These are phyloP conservation scores for Chaetomium strumarium DNA, from an alignment of 2,329 filamentous ascomycete genomes.

Conservation along the genomic window DNA sequence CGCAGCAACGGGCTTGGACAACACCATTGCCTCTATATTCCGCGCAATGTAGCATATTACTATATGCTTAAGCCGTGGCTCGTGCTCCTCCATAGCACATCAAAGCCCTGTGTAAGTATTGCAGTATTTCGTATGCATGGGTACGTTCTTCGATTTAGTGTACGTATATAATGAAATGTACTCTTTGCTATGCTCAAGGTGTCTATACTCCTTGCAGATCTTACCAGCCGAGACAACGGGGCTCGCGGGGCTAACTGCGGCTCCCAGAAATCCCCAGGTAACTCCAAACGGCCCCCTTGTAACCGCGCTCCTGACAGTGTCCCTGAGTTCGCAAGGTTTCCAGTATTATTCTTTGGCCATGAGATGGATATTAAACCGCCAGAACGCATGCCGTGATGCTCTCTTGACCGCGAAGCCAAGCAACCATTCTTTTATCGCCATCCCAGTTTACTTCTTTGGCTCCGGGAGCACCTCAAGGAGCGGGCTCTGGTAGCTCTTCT, in stretches of 20 bases:
- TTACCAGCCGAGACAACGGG: neutral
- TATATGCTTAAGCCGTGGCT: too few relatives aligned
- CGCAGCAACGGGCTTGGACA: too few relatives aligned
- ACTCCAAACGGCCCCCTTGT: slow-evolving; percentile 5
- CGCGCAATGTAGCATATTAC: too few relatives aligned
- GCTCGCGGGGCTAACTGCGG: slow-evolving; percentile 2
- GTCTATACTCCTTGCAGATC: too few relatives aligned
- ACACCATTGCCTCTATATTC: too few relatives aligned
- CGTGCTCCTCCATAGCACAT: too few relatives aligned
- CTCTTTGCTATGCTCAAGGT: too few relatives aligned
- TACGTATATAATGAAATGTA: too few relatives aligned
- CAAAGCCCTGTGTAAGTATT: too few relatives aligned
- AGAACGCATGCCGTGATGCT: slow-evolving; percentile 9
- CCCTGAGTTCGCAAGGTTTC: neutral
- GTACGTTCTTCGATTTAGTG: too few relatives aligned
- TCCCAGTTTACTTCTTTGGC: slow-evolving; percentile 18
- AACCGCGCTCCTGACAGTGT: neutral
- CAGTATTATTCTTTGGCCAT: neutral
- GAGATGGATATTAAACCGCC: slow-evolving; percentile 20
- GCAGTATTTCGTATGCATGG: too few relatives aligned
- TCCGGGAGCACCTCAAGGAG: slow-evolving; percentile 28
- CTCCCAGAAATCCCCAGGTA: neutral
- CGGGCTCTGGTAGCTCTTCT: slow-evolving; percentile 46
- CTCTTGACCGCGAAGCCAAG: slow-evolving; percentile 18
- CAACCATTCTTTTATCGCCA: slow-evolving; percentile 3